phyloP scores from a whole-genome alignment of 2,329 filamentous ascomycete species.

The Botrytis deweyae region DNA sequence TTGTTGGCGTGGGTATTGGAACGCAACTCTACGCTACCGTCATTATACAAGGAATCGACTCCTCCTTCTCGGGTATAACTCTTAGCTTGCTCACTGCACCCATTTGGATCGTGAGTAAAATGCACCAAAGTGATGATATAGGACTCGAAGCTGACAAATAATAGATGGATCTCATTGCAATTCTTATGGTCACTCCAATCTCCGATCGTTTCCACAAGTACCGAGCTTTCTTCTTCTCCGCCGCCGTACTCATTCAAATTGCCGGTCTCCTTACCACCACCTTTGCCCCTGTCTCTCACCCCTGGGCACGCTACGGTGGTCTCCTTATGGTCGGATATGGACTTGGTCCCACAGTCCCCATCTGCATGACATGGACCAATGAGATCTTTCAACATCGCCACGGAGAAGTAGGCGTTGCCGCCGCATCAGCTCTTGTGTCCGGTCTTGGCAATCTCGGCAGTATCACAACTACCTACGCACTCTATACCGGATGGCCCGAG shows the following conservation, averaged over 20 bases:
- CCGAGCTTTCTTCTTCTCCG: slow-evolving; percentile 78
- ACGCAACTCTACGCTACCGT: slow-evolving; percentile 85
- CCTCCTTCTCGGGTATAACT: slow-evolving; percentile 68
- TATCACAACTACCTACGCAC: slow-evolving; percentile 82
- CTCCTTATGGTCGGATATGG: slow-evolving; percentile 90
- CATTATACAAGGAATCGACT: slow-evolving; percentile 79
- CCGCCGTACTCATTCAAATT: slow-evolving; percentile 76
- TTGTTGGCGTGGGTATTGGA: slow-evolving; percentile 88
- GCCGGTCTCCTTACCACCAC: slow-evolving; percentile 76
- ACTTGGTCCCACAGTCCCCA: slow-evolving; percentile 84
- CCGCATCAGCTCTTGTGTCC: slow-evolving; percentile 80
- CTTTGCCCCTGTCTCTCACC: slow-evolving; percentile 63
- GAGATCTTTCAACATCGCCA: slow-evolving; percentile 89
- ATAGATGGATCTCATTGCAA: slow-evolving; percentile 83
- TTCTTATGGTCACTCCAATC: slow-evolving; percentile 79
- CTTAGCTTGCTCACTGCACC: slow-evolving; percentile 83
- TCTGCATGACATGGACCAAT: slow-evolving; percentile 91
- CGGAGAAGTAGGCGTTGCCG: slow-evolving; percentile 86
- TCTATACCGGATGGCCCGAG: slow-evolving; percentile 83
- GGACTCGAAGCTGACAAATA: slow-evolving; percentile 13
- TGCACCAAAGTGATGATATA: background rate
- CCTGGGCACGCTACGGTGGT: slow-evolving; percentile 84
- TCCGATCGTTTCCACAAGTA: slow-evolving; percentile 83
- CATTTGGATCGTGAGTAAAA: slow-evolving; percentile 76
- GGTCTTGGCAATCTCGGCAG: slow-evolving; percentile 84